Percentiles rank a stretch among this genome's conserved stretches.
These are phyloP conservation scores for Saturnispora gosingensis DNA, from an alignment of 805 yeast genomes.

Conservation along the genomic window DNA sequence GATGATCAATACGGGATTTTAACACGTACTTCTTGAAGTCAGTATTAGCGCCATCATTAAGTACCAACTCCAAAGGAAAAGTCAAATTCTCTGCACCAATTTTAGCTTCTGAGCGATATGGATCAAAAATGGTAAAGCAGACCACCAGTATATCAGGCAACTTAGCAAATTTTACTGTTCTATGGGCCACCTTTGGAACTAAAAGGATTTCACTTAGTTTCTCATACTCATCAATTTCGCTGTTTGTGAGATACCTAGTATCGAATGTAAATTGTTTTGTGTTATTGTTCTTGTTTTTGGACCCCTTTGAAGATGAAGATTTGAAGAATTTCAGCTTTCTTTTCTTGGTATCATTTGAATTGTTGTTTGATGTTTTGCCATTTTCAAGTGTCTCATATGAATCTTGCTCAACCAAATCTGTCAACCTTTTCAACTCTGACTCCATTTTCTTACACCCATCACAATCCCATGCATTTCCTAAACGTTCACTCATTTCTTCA, in stretches of 20 bases:
- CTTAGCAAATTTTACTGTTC: slow-evolving; percentile 26
- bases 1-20: slow-evolving; percentile 60
- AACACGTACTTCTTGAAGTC: slow-evolving; percentile 41
- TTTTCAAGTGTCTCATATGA: not conserved
- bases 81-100: slow-evolving; percentile 17
- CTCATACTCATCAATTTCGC: slow-evolving; percentile 17
- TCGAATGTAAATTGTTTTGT: not conserved
- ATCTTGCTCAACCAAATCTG: slow-evolving; percentile 5
- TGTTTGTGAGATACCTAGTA: slow-evolving; percentile 12
- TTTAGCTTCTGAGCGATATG: slow-evolving; percentile 20
- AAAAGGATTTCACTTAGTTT: slow-evolving; percentile 14
- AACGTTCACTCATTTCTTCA: slow-evolving; percentile 47
- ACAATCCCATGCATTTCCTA: slow-evolving; percentile 81
- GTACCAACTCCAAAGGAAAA: slow-evolving; percentile 20
- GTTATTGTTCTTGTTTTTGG: slow-evolving; percentile 6
- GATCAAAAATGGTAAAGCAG: slow-evolving; percentile 27
- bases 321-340: slow-evolving; percentile 10
- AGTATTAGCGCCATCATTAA: slow-evolving; percentile 27
- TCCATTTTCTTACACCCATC: slow-evolving; percentile 48
- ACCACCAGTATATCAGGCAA: slow-evolving; percentile 27
- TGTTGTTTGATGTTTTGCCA: not conserved
- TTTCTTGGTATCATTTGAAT: slow-evolving; percentile 23
- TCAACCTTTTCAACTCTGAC: slow-evolving; percentile 11
- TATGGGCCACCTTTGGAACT: slow-evolving; percentile 23
- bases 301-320: slow-evolving; percentile 9